phyloP scores from a whole-genome alignment of 129 eudicot genomes.

The Scalesia atractyloides region DNA sequence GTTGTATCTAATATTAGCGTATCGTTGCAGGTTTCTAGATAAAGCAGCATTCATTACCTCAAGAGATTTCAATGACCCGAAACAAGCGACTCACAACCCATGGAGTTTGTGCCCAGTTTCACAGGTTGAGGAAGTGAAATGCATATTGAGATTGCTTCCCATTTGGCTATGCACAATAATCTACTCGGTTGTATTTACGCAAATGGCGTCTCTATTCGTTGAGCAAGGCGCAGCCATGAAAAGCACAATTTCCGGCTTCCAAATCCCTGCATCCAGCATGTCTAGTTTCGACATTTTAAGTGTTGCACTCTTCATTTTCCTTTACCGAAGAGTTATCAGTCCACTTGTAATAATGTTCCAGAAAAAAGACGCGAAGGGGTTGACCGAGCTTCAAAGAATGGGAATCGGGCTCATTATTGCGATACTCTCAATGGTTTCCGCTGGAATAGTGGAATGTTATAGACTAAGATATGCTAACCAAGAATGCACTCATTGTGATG shows the following conservation, averaged over 20 bases:
- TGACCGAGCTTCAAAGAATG: conserved; percentile 94
- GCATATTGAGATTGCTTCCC: conserved; percentile 82
- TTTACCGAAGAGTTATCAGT: conserved; percentile 68
- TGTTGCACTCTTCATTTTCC: conserved; percentile 78
- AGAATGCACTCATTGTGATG: conserved; percentile 70
- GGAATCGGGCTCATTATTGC: conserved; percentile 92
- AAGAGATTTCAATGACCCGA: conserved; percentile 50
- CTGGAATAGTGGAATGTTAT: conserved; percentile 82
- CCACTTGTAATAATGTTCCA: conserved; percentile 56
- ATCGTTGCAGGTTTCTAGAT: conserved; percentile 68
- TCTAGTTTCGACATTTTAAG: conserved; percentile 91
- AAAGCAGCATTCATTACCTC: conserved; percentile 77
- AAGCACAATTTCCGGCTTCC: conserved; percentile 62
- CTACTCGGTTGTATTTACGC: conserved; percentile 87
- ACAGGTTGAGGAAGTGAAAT: conserved; percentile 95
- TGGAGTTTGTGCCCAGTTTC: conserved; percentile 80
- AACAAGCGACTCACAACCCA: conserved; percentile 45
- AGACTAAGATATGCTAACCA: conserved; percentile 67
- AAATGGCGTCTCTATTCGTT: conserved; percentile 95
- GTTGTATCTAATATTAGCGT: not conserved
- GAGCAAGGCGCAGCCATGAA: conserved; percentile 97
- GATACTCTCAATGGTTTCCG: conserved; percentile 71
- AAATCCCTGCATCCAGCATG: conserved; percentile 93
- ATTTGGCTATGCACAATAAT: conserved; percentile 97
- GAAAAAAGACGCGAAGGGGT: conserved; percentile 55